Evolutionary conservation across 2,329 filamentous ascomycete genomes (phyloP).

Genomic region (Colletotrichum graminicola): DNA sequence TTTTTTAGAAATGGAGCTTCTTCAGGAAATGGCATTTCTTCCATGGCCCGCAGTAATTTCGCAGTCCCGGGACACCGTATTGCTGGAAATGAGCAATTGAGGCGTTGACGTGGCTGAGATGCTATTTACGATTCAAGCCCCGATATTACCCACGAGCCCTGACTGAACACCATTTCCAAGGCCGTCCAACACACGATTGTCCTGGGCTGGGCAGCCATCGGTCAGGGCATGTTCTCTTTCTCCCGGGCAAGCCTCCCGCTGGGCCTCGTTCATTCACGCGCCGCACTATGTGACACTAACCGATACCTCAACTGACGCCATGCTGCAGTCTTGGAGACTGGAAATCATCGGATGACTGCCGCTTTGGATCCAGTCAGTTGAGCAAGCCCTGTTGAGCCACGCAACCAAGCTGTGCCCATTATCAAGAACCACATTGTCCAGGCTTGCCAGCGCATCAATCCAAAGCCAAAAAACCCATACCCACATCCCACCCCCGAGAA

Average conservation of each 20-base stretch:
- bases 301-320: slow-evolving; percentile 38
- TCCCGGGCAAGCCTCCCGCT: slow-evolving; percentile 22
- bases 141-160: slow-evolving; percentile 27
- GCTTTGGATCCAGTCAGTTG: slow-evolving; percentile 17
- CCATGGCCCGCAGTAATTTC: slow-evolving; percentile 4
- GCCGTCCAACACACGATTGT: slow-evolving; percentile 5
- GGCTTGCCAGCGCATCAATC: slow-evolving; percentile 32
- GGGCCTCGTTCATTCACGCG: slow-evolving; percentile 16
- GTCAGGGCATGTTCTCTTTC: slow-evolving; percentile 9
- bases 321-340: slow-evolving; percentile 30
- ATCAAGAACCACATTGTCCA: slow-evolving; percentile 12
- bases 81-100: slow-evolving; percentile 30
- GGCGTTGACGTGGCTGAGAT: slow-evolving; percentile 37
- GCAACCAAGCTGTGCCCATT: slow-evolving; percentile 16
- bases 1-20: slow-evolving; percentile 1
- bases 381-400: slow-evolving; percentile 12
- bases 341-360: slow-evolving; percentile 32
- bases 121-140: slow-evolving; percentile 34
- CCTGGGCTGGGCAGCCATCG: background rate
- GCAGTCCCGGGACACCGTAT: slow-evolving; percentile 16
- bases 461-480: slow-evolving; percentile 21
- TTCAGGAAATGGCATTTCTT: background rate
- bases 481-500: slow-evolving; percentile 26
- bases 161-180: slow-evolving; percentile 9
- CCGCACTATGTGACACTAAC: slow-evolving; percentile 26